phyloP scores from a whole-genome alignment of 2,329 filamentous ascomycete species.

The Exophiala calicioides region DNA sequence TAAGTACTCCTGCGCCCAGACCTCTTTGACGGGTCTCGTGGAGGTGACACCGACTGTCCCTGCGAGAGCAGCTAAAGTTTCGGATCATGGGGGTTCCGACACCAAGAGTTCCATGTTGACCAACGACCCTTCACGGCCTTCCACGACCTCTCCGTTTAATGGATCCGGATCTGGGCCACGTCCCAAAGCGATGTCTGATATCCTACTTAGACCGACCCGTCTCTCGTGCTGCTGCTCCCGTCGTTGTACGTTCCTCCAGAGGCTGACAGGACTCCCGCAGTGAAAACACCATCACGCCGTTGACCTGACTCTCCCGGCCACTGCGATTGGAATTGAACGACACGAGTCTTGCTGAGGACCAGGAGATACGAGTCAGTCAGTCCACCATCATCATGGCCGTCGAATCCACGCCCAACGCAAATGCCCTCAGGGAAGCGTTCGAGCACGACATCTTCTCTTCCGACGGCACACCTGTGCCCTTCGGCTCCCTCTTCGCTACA shows the following conservation, averaged over 20 bases:
- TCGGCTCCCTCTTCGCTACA: slow-evolving; percentile 26
- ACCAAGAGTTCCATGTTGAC: slow-evolving; percentile 5
- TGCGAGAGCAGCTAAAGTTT: slow-evolving; percentile 6
- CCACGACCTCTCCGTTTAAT: too few relatives aligned
- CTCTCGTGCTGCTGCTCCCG: too few relatives aligned
- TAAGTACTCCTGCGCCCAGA: too few relatives aligned
- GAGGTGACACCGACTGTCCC: not conserved
- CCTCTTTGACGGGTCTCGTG: not conserved
- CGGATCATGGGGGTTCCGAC: slow-evolving; percentile 14
- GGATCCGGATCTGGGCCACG: too few relatives aligned
- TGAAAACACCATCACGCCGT: not conserved
- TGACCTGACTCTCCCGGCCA: too few relatives aligned
- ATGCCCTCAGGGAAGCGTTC: slow-evolving; percentile 21
- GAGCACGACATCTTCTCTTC: slow-evolving; percentile 24
- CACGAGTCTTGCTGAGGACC: too few relatives aligned
- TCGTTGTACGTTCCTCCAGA: too few relatives aligned
- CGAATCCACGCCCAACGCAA: slow-evolving; percentile 11
- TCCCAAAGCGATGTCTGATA: slow-evolving; percentile 2
- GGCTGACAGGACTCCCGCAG: not conserved
- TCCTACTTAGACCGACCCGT: too few relatives aligned
- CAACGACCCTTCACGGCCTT: too few relatives aligned
- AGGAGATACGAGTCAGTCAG: too few relatives aligned
- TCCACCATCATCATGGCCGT: slow-evolving; percentile 17
- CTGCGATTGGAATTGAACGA: too few relatives aligned
- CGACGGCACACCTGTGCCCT: slow-evolving; percentile 16